Evolutionary conservation across 768 basidiomycete genomes (phyloP), one percentile per base, ranked within the genome.

Genomic region (Auricularia heimuer): DNA sequence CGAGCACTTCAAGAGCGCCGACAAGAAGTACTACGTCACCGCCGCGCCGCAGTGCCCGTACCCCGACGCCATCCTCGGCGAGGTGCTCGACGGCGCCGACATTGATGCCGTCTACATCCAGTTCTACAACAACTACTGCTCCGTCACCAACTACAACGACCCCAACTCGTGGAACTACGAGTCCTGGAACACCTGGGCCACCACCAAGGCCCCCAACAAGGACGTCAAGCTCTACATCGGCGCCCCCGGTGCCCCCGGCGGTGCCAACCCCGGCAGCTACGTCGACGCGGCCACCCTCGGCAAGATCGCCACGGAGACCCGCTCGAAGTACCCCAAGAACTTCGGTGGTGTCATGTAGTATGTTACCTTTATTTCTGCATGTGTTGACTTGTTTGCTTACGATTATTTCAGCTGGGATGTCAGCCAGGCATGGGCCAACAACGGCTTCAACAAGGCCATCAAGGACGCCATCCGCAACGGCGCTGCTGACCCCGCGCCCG

Each of bases 251-350:
- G 65, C 67, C 7, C 39, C 64, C 21, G 63, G 65, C n/a, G 65
- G 65, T 16, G 63, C 67, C 42, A 56, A 56, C 42, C 21, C 83
- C 3, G 78, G 65, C 4, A 60, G 63, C 14, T 68, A 68, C 47
- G 65, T 66, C 56, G 34, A 63, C 29, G 54, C 67, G 3, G 63
- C 56, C 18, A 66, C 65, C 2, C 58, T 68, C 18, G 63, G 62
- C 39, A 64, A 54, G 35, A 68, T 68, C 33, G 39, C 65, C 36
- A 65, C 63, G 60, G 63, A 65, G 47, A 66, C 62, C 7, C 62
- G 62, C 44, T 29, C 42, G 6, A 63, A 61, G 7, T 65, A 63
- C 64, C 63, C 65, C 34, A 29, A 24, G 35, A 54, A 54, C 45
- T 64, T 64, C 36, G 63, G 63, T 37, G 63, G 63, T 18, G 47